Percentiles rank a stretch among this genome's conserved stretches.
phyloP scores from a whole-genome alignment of 108 stramenopile genomes.

The Craspedostauros australis region DNA sequence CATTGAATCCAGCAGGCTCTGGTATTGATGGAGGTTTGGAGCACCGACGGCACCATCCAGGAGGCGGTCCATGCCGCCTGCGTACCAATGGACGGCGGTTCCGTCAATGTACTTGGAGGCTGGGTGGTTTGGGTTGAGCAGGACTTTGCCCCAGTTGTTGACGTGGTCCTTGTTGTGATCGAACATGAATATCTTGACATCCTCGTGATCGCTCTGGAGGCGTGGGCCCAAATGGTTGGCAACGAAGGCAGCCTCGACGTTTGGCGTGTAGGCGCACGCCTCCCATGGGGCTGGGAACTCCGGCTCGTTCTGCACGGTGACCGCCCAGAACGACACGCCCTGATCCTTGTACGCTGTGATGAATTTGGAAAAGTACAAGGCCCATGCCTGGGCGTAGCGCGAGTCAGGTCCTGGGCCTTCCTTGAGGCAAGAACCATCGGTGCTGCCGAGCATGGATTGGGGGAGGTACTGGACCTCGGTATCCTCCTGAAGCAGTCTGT shows the following conservation, averaged over 20 bases:
- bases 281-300: constrained; percentile 97
- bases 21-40: constrained; percentile 70
- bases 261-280: constrained; percentile 82
- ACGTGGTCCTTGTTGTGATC: constrained; percentile 97
- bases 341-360: constrained; percentile 62
- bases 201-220: constrained; percentile 67
- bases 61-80: constrained; percentile 76
- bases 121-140: constrained; percentile 37
- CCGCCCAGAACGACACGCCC: constrained; percentile 60
- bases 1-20: constrained; percentile 30
- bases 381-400: constrained; percentile 74
- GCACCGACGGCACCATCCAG: constrained; percentile 86
- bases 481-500: too few relatives aligned
- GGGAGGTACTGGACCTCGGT: too few relatives aligned
- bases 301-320: constrained; percentile 93
- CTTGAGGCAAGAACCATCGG: constrained; percentile 67
- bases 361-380: constrained; percentile 79
- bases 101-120: constrained; percentile 79
- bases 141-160: constrained; percentile 51
- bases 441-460: constrained; percentile 69
- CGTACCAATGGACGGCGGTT: constrained; percentile 95
- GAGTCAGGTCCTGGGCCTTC: constrained; percentile 66
- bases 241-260: constrained; percentile 73
- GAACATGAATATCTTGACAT: constrained; percentile 83
- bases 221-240: constrained; percentile 83